Conservation (phyloP, 164 flowering plant genomes). For the Protea cynaroides region DNA sequence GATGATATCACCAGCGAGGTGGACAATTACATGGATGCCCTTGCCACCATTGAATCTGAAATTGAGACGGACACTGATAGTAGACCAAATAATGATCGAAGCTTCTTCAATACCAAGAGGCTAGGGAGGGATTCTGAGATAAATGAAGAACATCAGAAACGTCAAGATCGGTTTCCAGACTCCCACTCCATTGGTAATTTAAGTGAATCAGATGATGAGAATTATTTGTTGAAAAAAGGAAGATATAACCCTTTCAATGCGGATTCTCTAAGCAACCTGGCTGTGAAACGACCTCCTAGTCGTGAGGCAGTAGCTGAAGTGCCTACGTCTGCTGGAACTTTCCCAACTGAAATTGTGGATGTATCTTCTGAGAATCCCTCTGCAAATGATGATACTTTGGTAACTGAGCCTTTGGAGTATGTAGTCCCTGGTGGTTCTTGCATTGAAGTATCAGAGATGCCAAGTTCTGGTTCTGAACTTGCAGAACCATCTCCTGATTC, state of each 20-base stretch:
- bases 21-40: slow-evolving; percentile 84
- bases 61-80: slow-evolving; percentile 60
- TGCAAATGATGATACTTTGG: slow-evolving; percentile 13
- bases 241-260: slow-evolving; percentile 37
- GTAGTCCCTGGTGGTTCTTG: slow-evolving; percentile 8
- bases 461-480: slow-evolving; percentile 16
- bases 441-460: slow-evolving; percentile 12
- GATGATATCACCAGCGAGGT: slow-evolving; percentile 73
- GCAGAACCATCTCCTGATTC: slow-evolving; percentile 29
- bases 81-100: slow-evolving; percentile 26
- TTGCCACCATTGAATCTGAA: slow-evolving; percentile 77
- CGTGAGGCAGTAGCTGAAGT: slow-evolving; percentile 29
- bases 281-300: slow-evolving; percentile 28
- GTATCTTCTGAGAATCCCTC: slow-evolving; percentile 15
- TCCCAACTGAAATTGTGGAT: slow-evolving; percentile 21
- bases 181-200: slow-evolving; percentile 54
- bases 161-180: slow-evolving; percentile 35
- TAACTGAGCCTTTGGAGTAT: slow-evolving; percentile 15
- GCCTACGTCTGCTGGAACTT: slow-evolving; percentile 18
- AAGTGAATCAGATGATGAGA: slow-evolving; percentile 49
- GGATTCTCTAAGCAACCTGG: slow-evolving; percentile 32
- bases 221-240: slow-evolving; percentile 31
- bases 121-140: slow-evolving; percentile 32
- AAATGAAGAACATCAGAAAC: slow-evolving; percentile 31
- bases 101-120: slow-evolving; percentile 18